Percentiles rank a stretch among this genome's conserved stretches.
phyloP scores from a whole-genome alignment of 345 rosid species.

The Hibiscus trionum region DNA sequence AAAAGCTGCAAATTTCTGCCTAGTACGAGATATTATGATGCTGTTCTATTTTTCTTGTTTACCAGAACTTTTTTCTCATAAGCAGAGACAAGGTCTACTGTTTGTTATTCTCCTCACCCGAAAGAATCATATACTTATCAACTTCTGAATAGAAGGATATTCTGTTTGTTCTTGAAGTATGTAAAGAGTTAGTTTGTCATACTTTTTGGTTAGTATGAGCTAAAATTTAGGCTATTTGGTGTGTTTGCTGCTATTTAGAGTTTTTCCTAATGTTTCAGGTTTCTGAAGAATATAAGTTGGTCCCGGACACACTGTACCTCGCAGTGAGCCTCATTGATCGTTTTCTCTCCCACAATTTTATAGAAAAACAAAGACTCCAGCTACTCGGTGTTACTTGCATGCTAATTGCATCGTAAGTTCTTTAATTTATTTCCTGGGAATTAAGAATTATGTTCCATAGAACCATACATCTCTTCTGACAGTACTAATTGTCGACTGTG shows the following conservation, averaged over 20 bases:
- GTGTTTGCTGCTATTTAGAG: neutral
- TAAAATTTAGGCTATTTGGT: neutral
- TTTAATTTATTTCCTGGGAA: neutral
- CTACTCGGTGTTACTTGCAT: slow-evolving; percentile 90
- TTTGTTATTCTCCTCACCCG: neutral
- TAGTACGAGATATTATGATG: neutral
- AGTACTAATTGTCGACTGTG: neutral
- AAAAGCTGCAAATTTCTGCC: neutral
- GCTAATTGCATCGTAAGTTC: slow-evolving; percentile 95
- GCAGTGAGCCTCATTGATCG: slow-evolving; percentile 86
- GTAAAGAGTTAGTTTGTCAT: neutral
- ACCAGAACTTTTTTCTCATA: neutral
- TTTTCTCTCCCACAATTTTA: slow-evolving; percentile 60
- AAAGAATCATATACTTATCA: neutral
- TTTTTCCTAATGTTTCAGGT: slow-evolving; percentile 43
- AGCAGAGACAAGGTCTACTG: neutral
- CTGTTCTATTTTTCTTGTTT: neutral
- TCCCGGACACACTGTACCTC: slow-evolving; percentile 89
- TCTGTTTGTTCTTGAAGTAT: neutral
- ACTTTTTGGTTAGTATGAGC: neutral
- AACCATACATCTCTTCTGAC: neutral
- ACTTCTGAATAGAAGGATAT: neutral
- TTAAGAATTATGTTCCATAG: neutral
- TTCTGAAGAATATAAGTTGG: slow-evolving; percentile 80
- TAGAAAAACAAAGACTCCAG: slow-evolving; percentile 84